Base-by-base conservation (phyloP, 345 rosid genomes). In the Boechera stricta region DNA sequence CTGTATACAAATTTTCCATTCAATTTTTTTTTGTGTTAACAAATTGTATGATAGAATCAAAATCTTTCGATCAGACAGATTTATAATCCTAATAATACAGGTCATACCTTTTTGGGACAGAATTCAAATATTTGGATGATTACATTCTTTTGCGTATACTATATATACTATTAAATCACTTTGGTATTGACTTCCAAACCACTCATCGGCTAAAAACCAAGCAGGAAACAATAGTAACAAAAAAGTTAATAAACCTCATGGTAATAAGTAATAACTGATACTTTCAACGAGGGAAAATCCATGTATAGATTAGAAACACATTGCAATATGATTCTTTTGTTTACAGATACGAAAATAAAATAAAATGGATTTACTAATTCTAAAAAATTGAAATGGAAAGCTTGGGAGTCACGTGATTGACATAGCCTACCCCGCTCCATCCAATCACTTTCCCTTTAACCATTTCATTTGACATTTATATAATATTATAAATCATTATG, bases 401-500 rank as follows among this genome's bases (percentile, higher is more conserved):
- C 67, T 59, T 71, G 75, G 57, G 44, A 58, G 75, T 71, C 75
- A 47, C 75, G 75, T 59, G 75, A 59, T 71, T 21, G 57, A 15
- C 75, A 56, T 56, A 69, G 53, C 64, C 16, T n/a, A 70, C 74
- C 74, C 64, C 64, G 74, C 64, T 42, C 64, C 74, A 29, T 59
- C 38, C 58, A 71, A 59, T 67, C 32, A 71, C 67, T 71, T 47
- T 57, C 64, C 31, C 74, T 56, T 26, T 42, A 56, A 29, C 64
- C 55, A 55, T 42, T 70, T 48, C 15, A 71, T 58, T 71, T 71
- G 44, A 3, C 47, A 11, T 16, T 15, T 71, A 42, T 29, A 29
- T 53, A 11, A 31, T 3, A 13, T 2, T 2, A 32, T 33, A 52
- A 38, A 67, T 24, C 59, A 16, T 21, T 12, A 49, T 18, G 32